Base-by-base conservation (phyloP, 768 basidiomycete species). In the Dictyophora rubrovolvata region DNA sequence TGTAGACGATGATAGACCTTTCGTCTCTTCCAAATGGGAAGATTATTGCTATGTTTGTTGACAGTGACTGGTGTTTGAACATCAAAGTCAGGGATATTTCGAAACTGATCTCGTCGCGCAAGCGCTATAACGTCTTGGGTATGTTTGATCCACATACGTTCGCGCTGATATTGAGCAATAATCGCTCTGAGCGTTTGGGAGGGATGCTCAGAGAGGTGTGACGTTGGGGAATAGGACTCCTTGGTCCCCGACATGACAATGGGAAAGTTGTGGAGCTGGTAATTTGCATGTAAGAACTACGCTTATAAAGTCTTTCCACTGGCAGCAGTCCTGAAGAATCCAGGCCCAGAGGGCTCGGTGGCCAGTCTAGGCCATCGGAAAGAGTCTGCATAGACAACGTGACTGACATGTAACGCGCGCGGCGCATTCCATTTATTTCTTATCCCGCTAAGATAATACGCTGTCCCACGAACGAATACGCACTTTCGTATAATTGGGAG, bases 71-170 rank as follows among this genome's bases (percentile, higher is more conserved):
- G 54, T 37, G 55, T 46, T 54, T 48, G 62, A 67, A 55, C 67
- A 69, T 20, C 64, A 68, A 47, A 58, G 56, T 59, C 60, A 67
- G 50, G 54, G 62, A 42, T 50, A 64, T 18, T 64, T 59, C 57
- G 64, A 69, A 61, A 76, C 73, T 20, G 67, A 56, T 61, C 49
- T 23, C 59, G 56, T 22, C 36, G 17, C 21, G 77, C 75, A 66
- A 77, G 73, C 69, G 84, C 81, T 63, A 86, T 77, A 53, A 75
- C 73, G 17, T 79, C 80, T 46, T 84, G 81, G 52, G 82, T 83
- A 58, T 81, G 81, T 62, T 83, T 80, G 6, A 86, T 79, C 84
- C 86, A 87, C 72, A 79, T 80, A 42, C 81, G 81, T 70, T 87
- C 84, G 62, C 81, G 78, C 66, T 85, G 80, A 68, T 87, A 88